A percentile compares a stretch with the other conserved stretches of the same genome.
These are phyloP conservation scores for Saccharomycopsis microspora DNA, from an alignment of 805 yeast genomes.

Conservation along the genomic window DNA sequence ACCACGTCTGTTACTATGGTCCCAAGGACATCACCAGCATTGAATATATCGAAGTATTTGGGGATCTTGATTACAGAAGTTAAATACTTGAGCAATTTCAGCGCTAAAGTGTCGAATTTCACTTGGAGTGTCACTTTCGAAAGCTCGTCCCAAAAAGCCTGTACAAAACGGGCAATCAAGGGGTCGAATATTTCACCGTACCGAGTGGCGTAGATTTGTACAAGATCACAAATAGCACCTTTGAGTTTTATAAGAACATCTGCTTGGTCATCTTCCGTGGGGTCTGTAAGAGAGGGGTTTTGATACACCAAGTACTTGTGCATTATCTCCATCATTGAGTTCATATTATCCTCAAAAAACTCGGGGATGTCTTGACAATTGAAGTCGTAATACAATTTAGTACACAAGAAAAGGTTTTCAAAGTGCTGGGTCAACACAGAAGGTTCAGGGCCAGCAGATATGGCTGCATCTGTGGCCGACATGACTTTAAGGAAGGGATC, in stretches of 20 bases:
- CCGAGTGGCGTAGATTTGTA: slow-evolving; percentile 78
- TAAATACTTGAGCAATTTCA: slow-evolving; percentile 68
- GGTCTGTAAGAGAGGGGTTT: slow-evolving; percentile 41
- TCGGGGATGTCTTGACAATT: slow-evolving; percentile 98
- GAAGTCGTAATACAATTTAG: slow-evolving; percentile 82
- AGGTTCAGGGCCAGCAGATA: slow-evolving; percentile 35
- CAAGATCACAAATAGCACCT: slow-evolving; percentile 73
- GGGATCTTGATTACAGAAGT: slow-evolving; percentile 71
- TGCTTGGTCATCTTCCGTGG: slow-evolving; percentile 53
- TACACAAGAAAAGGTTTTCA: slow-evolving; percentile 57
- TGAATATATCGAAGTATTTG: slow-evolving; percentile 54
- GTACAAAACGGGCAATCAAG: slow-evolving; percentile 65
- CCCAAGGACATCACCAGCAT: slow-evolving; percentile 48
- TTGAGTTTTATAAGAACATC: slow-evolving; percentile 64
- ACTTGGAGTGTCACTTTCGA: slow-evolving; percentile 46
- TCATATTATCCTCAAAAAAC: slow-evolving; percentile 86
- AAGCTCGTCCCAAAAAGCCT: slow-evolving; percentile 71
- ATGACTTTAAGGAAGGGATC: slow-evolving; percentile 68
- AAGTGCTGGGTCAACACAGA: slow-evolving; percentile 45
- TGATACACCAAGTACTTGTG: slow-evolving; percentile 67
- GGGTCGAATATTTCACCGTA: slow-evolving; percentile 88
- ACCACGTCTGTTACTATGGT: slow-evolving; percentile 76
- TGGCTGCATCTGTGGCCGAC: slow-evolving; percentile 52
- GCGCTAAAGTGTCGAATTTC: slow-evolving; percentile 76
- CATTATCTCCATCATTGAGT: slow-evolving; percentile 64